phyloP scores from a whole-genome alignment of 805 yeast genomes.

The Kuraishia piskuri region DNA sequence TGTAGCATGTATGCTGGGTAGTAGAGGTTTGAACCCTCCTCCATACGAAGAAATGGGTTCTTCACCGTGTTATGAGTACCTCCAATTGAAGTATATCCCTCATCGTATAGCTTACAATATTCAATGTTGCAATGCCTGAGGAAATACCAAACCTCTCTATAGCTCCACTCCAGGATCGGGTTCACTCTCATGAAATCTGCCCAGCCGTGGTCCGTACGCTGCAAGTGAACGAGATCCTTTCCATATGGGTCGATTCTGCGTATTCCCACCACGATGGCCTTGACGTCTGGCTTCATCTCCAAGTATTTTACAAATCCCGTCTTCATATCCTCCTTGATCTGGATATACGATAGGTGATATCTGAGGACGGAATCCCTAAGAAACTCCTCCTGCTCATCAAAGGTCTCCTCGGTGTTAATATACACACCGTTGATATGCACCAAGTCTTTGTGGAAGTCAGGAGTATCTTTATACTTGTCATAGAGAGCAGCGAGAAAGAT shows the following conservation, averaged over 20 bases:
- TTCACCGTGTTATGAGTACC: conserved; percentile 61
- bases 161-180: conserved; percentile 85
- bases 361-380: conserved; percentile 42
- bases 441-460: conserved; percentile 6
- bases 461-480: conserved; percentile 10
- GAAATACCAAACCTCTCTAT: conserved; percentile 81
- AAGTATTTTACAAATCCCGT: conserved; percentile 65
- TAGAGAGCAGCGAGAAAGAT: conserved; percentile 53
- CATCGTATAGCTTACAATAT: conserved; percentile 72
- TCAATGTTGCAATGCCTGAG: conserved; percentile 45
- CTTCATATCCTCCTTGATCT: conserved; percentile 41
- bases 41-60: conserved; percentile 49
- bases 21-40: conserved; percentile 17
- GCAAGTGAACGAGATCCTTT: conserved; percentile 43
- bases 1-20: conserved; percentile 50
- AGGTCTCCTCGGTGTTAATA: conserved; percentile 67
- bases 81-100: conserved; percentile 87
- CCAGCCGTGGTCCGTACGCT: conserved; percentile 85
- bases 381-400: conserved; percentile 61
- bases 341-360: conserved; percentile 46
- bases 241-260: conserved; percentile 87
- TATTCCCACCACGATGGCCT: conserved; percentile 80
- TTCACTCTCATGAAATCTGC: conserved; percentile 79
- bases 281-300: conserved; percentile 37
- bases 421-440: conserved; percentile 51